A percentile compares a stretch with the other conserved stretches of the same genome.
These are phyloP conservation scores for Parasitella parasitica DNA, from an alignment of 371 early-diverging fungal species.

Conservation along the genomic window DNA sequence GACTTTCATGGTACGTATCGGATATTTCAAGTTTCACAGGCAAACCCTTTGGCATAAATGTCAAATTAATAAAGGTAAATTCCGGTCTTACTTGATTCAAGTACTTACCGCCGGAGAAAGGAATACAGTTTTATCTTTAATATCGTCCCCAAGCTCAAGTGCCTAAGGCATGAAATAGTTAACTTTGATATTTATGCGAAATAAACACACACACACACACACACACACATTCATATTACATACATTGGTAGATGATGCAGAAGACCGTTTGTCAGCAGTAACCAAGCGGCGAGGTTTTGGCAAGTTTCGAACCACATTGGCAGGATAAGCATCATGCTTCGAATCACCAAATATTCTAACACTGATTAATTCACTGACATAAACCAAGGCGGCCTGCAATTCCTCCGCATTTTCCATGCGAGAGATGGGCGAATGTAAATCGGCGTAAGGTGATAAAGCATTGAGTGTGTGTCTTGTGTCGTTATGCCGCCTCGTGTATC, in stretches of 20 bases:
- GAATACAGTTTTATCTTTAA: neutral
- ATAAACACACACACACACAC: too few relatives aligned
- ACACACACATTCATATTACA: neutral
- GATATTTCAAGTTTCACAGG: neutral
- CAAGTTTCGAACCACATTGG: neutral
- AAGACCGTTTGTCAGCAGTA: conserved; percentile 16
- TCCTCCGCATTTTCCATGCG: neutral
- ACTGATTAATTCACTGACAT: neutral
- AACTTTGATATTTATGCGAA: too few relatives aligned
- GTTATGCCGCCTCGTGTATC: neutral
- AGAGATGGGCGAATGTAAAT: neutral
- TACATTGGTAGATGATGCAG: neutral
- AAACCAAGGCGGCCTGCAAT: neutral
- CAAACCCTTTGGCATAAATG: too few relatives aligned
- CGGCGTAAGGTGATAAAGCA: neutral
- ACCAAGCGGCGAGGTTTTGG: conserved; percentile 23
- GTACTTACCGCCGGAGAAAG: neutral
- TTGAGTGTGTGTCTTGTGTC: neutral
- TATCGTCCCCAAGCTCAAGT: neutral
- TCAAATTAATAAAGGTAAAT: too few relatives aligned
- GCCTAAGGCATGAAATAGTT: too few relatives aligned
- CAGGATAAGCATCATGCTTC: neutral
- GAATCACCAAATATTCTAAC: conserved; percentile 11
- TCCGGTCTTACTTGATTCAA: neutral
- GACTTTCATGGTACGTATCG: conserved; percentile 10